Evolutionary conservation across 1,139 yeast genomes (phyloP), one percentile per base, ranked within the genome.

Genomic region (Pichia sp.): DNA sequence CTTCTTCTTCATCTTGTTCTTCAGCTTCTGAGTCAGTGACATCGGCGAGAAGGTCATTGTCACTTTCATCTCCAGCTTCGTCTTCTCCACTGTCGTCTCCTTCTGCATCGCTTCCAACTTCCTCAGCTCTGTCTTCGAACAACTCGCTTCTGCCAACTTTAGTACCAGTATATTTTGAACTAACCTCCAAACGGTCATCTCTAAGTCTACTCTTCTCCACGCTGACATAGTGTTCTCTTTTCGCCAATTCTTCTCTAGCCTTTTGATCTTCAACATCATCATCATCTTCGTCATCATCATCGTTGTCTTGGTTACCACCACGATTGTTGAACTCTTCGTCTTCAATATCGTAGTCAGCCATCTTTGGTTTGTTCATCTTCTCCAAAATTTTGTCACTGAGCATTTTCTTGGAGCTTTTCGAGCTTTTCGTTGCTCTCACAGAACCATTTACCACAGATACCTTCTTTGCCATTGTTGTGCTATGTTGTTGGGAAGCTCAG

Each of bases 341-440:
- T 53, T 87, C 97, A 30, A 88, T 86, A 56, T 87, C 97, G 48
- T 69, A 74, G 52, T 86, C 96, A 21, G 63, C 62, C 22, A 59
- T 62, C 38, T 62, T 69, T 1, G 93, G 86, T 43, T 71, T 69
- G 23, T 73, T 68, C 35, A 81, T 63, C 45, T 71, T 77, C 6
- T 78, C 72, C 7, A 46, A 33, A 33, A 85, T 67, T 58, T 83
- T 81, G 43, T 85, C 86, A 5, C 85, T 77, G 2, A 39, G 25
- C 15, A 19, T 9, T 21, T 34, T 34, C n/a, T n/a, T n/a, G n/a
- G n/a, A n/a, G n/a, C n/a, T n/a, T n/a, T n/a, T n/a, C n/a, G n/a
- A n/a, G n/a, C n/a, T n/a, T n/a, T n/a, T n/a, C n/a, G n/a, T n/a
- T n/a, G n/a, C n/a, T n/a, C n/a, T n/a, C n/a, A n/a, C n/a, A n/a